Base-by-base conservation (phyloP, 2,329 filamentous ascomycete genomes). In the Penicillium nordicum region DNA sequence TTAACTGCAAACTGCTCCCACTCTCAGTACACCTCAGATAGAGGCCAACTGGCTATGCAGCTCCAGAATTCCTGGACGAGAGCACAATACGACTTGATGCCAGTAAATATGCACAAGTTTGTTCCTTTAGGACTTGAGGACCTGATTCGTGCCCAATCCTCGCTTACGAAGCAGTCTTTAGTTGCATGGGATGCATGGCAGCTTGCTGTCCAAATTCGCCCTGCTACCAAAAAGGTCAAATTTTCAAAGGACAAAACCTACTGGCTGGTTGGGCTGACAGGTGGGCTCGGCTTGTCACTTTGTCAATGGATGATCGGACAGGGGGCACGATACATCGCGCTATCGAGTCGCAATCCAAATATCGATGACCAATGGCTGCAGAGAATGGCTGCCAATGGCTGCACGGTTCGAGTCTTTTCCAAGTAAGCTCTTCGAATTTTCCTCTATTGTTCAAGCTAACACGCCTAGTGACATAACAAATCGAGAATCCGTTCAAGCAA, bases 211-310 rank as follows among this genome's bases (percentile, higher is more conserved):
- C 63, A 66, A 16, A 47, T 65, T n/a, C 51, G 25, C 1, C 57
- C 63, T 9, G 63, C 63, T 23, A 65, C 56, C 6, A 57, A 57
- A 40, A 23, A 46, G 3, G 58, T 64, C n/a, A 53, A 41, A 18
- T 71, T 71, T 43, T 53, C 59, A 1, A 52, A 49, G n/a, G 53
- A 68, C 37, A 72, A 69, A 53, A 73, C 71, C 7, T 74, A 74
- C 48, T 63, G 66, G 60, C 60, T 74, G 2, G 57, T 67, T 40
- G 69, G 70, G 38, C 52, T 70, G 11, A 62, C 66, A 12, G 68
- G 68, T 12, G 60, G 61, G 8, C 53, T 72, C n/a, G 70, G 70
- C 18, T 40, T 58, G 4, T 70, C 67, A 3, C 43, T 70, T n/a
- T 67, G 63, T 45, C 47, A 61, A n/a, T 73, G 64, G 66, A 70